Evolutionary conservation across 1,284 basidiomycete genomes (phyloP), one percentile per base, ranked within the genome.

Genomic region (Peniophora sp.): DNA sequence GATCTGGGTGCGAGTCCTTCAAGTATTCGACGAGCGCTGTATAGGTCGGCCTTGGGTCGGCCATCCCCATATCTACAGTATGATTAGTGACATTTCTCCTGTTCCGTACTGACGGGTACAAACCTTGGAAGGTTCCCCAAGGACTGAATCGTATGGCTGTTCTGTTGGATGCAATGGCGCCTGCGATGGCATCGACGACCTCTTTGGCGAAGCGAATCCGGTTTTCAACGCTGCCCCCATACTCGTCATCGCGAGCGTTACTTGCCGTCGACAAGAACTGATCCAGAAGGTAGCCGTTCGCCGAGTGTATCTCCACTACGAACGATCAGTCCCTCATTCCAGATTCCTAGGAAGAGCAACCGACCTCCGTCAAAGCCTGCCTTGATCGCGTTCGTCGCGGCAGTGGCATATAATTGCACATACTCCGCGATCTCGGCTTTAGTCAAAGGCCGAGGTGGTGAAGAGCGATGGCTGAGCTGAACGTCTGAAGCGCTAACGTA

Each of bases 111-210:
- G 37, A 6, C 6, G 5, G n/a, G 20, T 12, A 18, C 10, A 46
- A 48, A 42, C 72, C 72, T 52, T 76, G 61, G 54, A 60, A 70
- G 0, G 53, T 53, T 50, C 65, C 66, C 71, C 74, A 84, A 0
- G 83, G 83, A 45, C 75, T 75, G 43, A 81, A 52, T 10, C 81
- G 69, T 52, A 85, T 70, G 2, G 67, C 78, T 2, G 73, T 71
- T 44, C 68, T 63, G 27, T 67, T 62, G 17, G 60, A 58, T 0
- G 74, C 74, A 3, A 77, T 55, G 12, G 63, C 66, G 2, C 62
- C 49, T 0, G 56, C 61, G 2, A 77, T 57, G 0, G 67, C 69
- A 18, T 74, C 69, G 23, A 78, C 60, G 3, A 78, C 70, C 55
- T 69, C 68, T 47, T 79, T 64, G 0, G 67, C 63, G 52, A 84